These are phyloP conservation scores for Phyllosticta paracitricarpa DNA, from an alignment of 2,329 filamentous ascomycete genomes.

Conservation along the genomic window DNA sequence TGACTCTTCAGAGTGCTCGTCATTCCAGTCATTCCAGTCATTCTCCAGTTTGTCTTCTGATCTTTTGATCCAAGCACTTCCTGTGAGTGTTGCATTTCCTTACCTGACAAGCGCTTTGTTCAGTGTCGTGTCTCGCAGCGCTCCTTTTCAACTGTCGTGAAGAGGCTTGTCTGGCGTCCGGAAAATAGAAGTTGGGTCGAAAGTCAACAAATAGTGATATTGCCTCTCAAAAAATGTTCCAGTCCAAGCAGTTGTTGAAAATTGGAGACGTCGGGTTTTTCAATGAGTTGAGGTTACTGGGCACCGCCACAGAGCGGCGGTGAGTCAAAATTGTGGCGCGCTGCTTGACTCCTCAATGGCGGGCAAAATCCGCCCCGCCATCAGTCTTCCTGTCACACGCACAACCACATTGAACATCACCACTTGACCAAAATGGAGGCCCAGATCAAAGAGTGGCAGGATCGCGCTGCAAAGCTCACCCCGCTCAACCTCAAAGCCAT, in stretches of 20 bases:
- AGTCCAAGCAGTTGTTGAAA: neutral
- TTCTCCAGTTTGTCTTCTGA: too few species aligned
- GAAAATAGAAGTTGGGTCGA: too few species aligned
- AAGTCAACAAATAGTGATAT: too few species aligned
- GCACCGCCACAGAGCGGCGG: neutral
- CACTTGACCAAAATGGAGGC: slow-evolving; percentile 20
- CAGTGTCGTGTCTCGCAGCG: too few species aligned
- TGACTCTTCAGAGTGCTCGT: too few species aligned
- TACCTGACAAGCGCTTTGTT: too few species aligned
- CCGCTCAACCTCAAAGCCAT: slow-evolving; percentile 71
- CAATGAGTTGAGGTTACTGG: neutral
- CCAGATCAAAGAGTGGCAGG: slow-evolving; percentile 45
- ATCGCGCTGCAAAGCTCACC: slow-evolving; percentile 42
- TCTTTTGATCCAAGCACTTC: too few species aligned
- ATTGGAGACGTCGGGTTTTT: neutral
- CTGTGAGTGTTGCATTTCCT: too few species aligned
- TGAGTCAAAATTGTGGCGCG: neutral
- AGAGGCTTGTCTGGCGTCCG: too few species aligned
- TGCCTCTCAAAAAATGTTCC: too few species aligned
- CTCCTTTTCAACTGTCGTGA: too few species aligned
- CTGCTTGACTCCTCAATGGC: slow-evolving; percentile 7
- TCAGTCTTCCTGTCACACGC: neutral
- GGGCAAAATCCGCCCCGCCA: slow-evolving; percentile 9
- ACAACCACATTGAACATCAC: neutral
- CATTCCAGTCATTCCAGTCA: neutral